These are phyloP conservation scores for Clathrus columnatus DNA, from an alignment of 768 basidiomycete species.

Conservation along the genomic window DNA sequence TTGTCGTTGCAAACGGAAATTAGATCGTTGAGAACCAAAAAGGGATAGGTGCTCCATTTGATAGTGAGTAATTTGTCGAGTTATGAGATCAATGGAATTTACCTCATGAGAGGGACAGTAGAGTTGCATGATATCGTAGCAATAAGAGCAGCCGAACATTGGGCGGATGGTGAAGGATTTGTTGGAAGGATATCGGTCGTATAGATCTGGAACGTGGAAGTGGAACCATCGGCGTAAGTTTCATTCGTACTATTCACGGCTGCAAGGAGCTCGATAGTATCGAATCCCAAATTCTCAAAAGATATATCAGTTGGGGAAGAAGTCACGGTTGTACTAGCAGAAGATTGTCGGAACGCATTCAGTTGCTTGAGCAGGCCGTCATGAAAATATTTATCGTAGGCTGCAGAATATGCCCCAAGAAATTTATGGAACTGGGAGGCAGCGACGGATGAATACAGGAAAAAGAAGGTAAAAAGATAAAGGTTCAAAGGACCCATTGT, in stretches of 20 bases:
- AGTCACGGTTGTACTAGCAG: not conserved
- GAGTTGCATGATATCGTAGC: not conserved
- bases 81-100: not conserved
- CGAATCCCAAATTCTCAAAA: not conserved
- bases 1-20: not conserved
- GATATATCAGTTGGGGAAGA: not conserved
- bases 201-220: not conserved
- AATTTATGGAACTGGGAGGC: not conserved
- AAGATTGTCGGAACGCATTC: not conserved
- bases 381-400: not conserved
- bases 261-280: not conserved
- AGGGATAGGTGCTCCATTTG: not conserved
- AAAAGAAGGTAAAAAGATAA: not conserved
- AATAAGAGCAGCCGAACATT: not conserved
- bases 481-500: no score
- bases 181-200: not conserved
- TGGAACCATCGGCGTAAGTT: not conserved
- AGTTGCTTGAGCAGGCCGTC: not conserved
- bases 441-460: not conserved
- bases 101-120: not conserved
- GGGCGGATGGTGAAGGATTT: not conserved
- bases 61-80: not conserved
- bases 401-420: not conserved
- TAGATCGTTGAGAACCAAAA: not conserved
- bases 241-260: no score